Base-by-base conservation (phyloP, 371 early-diverging fungal species). In the Mucor saturninus region DNA sequence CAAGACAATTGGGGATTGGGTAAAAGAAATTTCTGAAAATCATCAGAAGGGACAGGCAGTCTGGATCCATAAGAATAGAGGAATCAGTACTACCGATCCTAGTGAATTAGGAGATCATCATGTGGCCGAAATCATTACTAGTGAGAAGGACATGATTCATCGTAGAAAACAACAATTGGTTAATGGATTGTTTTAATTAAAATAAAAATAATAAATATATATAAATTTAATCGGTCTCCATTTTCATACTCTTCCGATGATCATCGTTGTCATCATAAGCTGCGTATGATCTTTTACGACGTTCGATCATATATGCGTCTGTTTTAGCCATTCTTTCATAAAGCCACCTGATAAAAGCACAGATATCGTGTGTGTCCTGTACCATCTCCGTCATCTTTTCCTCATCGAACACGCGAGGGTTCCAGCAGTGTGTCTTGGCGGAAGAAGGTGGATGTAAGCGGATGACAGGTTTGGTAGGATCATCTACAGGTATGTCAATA, bases 1-100 rank as follows among this genome's bases (percentile, higher is more conserved):
- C 35, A 70, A 77, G 5, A 82, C 90, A 0, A 71, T 91, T 45
- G 89, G 88, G 4, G 89, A 83, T 52, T 95, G 95, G 94, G 70
- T 90, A 32, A 60, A 61, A 5, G 79, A 81, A 29, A 50, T 80
- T 11, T 69, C 71, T 8, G 40, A 54, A 11, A 13, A 10, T 21
- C 55, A 31, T 37, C 14, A 57, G 15, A 11, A 43, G 39, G n/a
- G 26, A n/a, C 51, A 51, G 29, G 21, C 32, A n/a, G 32, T 30
- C 5, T 10, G n/a, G 28, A 49, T 50, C 10, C 56, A 48, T 35
- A 29, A 46, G 93, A 71, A 89, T 40, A 61, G 60, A 8, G 79
- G 77, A 35, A 49, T 75, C 15, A 69, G 64, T 8, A 28, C 28
- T n/a, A 13, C 9, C 26, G 51, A 26, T 31, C 5, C 35, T 15